Evolutionary conservation across 305 asterid genomes (phyloP), one percentile per base, ranked within the genome.

Genomic region (Rubia tinctorum): DNA sequence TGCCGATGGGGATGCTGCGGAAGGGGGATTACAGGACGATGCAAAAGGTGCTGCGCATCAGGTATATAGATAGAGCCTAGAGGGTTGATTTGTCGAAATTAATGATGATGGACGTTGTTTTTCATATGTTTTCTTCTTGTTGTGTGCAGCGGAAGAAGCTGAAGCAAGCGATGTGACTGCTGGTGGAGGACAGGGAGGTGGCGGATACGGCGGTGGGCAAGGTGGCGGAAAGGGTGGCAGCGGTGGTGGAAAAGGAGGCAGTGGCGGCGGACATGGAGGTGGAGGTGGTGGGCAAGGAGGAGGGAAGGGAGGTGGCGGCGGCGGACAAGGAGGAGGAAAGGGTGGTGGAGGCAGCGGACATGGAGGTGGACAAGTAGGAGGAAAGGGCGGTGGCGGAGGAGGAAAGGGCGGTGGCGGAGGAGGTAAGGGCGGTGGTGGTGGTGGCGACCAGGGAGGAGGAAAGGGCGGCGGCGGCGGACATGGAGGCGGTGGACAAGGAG

Each of bases 61-160:
- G 30, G 63, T 58, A 22, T 59, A 8, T 22, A 10, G 2, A 22
- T 11, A 45, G 17, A 45, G 17, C 53, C 5, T 47, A 45, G 53
- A 47, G 53, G 6, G n/a, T 51, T 17, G 23, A 53, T 53, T 53
- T 18, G 9, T 47, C 0, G 15, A 47, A 8, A 0, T 8, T 0
- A 9, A 47, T 2, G 11, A 0, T 47, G 18, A 47, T 14, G 10
- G 23, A 1, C n/a, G 59, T 1, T 6, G 13, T 47, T 53, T 53
- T 53, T 17, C 6, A 17, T n/a, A 17, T 6, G 23, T 18, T 53
- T 18, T 0, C 23, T 53, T 7, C 47, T 43, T 7, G 47, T 53
- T 6, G 34, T 40, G 8, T 51, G 72, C 66, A 66, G 72, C 72
- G 53, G 66, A 73, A 20, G 77, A 73, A 53, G 77, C 72, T 65